A percentile compares a stretch with the other conserved stretches of the same genome.
Evolutionary conservation across 2,329 filamentous ascomycete genomes (phyloP).

Genomic region (Colletotrichum eleusines): DNA sequence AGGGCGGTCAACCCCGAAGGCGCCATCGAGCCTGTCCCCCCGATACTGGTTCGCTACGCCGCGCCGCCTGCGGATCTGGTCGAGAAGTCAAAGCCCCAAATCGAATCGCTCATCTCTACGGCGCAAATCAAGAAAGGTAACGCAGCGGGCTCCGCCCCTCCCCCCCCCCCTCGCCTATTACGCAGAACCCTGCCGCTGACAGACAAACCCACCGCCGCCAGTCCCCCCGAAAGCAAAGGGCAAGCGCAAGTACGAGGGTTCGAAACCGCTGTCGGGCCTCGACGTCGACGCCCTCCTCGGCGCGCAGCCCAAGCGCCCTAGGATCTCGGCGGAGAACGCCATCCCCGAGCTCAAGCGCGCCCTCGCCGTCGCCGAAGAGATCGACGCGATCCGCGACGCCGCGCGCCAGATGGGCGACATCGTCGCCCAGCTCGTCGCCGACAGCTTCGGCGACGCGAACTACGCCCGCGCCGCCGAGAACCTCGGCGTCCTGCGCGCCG

Average conservation of each 20-base stretch:
- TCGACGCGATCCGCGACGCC: constrained; percentile 73
- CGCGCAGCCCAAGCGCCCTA: constrained; percentile 55
- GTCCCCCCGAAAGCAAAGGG: constrained; percentile 85
- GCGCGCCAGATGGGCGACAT: constrained; percentile 81
- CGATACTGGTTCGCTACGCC: constrained; percentile 79
- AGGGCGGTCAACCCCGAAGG: constrained; percentile 81
- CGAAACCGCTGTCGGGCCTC: constrained; percentile 90
- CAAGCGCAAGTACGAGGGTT: constrained; percentile 74
- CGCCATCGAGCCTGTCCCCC: constrained; percentile 70
- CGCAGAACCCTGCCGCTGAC: constrained; percentile 40
- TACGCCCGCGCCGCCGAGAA: constrained; percentile 83
- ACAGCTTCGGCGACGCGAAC: constrained; percentile 80
- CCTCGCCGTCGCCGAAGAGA: constrained; percentile 70
- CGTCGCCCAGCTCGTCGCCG: constrained; percentile 74
- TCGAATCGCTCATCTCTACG: constrained; percentile 74
- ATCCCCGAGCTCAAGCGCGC: constrained; percentile 92
- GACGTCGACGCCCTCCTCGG: constrained; percentile 87
- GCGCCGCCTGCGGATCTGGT: constrained; percentile 77
- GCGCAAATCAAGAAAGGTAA: constrained; percentile 87
- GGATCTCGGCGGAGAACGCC: constrained; percentile 76
- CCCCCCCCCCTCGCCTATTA: neutral
- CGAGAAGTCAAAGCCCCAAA: constrained; percentile 64
- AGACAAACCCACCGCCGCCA: constrained; percentile 47
- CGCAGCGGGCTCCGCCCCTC: neutral
- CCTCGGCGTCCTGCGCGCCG: constrained; percentile 81